Percentiles rank a stretch among this genome's conserved stretches.
Conservation (phyloP, 352 stramenopile species). For the Pilasporangium apinafurcum region DNA sequence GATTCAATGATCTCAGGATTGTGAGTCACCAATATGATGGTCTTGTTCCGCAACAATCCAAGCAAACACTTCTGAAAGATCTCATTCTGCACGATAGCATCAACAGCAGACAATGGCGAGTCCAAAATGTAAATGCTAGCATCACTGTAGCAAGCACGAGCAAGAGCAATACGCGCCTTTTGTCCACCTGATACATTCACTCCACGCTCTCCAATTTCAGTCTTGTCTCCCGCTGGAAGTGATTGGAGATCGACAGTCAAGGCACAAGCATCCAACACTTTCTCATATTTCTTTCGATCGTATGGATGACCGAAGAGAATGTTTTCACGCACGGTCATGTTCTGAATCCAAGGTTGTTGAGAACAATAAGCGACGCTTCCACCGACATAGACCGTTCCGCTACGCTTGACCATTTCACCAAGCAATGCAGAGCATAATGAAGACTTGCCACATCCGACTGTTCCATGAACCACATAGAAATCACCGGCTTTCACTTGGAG, state of each 20-base stretch:
- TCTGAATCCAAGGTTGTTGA: constrained; percentile 84
- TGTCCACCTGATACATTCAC: constrained; percentile 34
- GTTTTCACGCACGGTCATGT: constrained; percentile 52
- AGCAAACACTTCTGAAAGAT: constrained; percentile 70
- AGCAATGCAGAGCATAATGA: constrained; percentile 89
- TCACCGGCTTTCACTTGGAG: constrained; percentile 57
- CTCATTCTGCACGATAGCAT: constrained; percentile 62
- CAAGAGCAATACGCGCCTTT: constrained; percentile 43
- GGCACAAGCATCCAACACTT: constrained; percentile 39
- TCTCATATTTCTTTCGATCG: constrained; percentile 28
- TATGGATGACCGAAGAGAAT: constrained; percentile 86
- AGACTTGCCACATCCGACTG: constrained; percentile 89
- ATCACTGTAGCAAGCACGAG: constrained; percentile 50
- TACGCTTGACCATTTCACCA: constrained; percentile 80
- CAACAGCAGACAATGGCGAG: constrained; percentile 33
- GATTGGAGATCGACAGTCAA: constrained; percentile 49
- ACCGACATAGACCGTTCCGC: constrained; percentile 6
- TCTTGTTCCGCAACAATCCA: constrained; percentile 39
- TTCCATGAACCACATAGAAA: constrained; percentile 85
- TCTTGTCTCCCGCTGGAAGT: constrained; percentile 49
- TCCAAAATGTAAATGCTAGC: constrained; percentile 30
- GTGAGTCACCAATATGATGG: constrained; percentile 52
- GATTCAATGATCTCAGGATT: too few species aligned
- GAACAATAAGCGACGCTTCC: constrained; percentile 59
- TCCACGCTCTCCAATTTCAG: constrained; percentile 27